These are phyloP conservation scores for Ophiostoma ulmi DNA, from an alignment of 2,329 filamentous ascomycete genomes.

Conservation along the genomic window DNA sequence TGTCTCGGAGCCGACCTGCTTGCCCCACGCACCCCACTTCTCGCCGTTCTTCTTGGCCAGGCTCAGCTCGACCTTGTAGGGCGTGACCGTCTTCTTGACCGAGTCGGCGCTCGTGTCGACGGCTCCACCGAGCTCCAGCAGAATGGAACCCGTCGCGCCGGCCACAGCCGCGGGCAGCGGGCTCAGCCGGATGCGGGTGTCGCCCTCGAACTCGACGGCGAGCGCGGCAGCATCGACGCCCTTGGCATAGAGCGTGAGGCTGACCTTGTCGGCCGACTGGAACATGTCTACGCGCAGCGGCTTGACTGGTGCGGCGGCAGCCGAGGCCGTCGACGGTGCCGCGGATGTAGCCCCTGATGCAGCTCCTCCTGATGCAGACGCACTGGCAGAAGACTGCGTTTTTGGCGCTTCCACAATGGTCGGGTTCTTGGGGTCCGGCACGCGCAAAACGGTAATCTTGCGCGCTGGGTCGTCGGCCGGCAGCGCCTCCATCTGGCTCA, in stretches of 20 bases:
- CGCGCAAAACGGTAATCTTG: constrained; percentile 40
- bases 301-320: constrained; percentile 27
- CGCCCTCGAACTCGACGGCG: constrained; percentile 1
- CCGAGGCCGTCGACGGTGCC: constrained; percentile 13
- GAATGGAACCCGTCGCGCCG: constrained; percentile 22
- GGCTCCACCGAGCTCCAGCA: constrained; percentile 30
- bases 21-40: constrained; percentile 35
- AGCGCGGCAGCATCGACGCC: constrained; percentile 32
- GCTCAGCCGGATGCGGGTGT: constrained; percentile 25
- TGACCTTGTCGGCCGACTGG: constrained; percentile 37
- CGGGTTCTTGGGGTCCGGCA: constrained; percentile 28
- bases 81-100: constrained; percentile 29
- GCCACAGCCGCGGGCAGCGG: constrained; percentile 27
- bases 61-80: constrained; percentile 36
- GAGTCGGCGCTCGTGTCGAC: constrained; percentile 28
- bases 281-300: constrained; percentile 41
- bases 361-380: neutral
- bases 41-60: constrained; percentile 32
- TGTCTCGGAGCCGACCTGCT: constrained; percentile 21
- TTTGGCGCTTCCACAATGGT: neutral
- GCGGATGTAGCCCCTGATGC: neutral
- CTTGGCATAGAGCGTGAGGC: constrained; percentile 40
- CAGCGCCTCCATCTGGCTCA: constrained; percentile 43
- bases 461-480: constrained; percentile 43
- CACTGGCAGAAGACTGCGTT: too few species aligned